phyloP scores from a whole-genome alignment of 306 rosid genomes.

The Oemleria cerasiformis region DNA sequence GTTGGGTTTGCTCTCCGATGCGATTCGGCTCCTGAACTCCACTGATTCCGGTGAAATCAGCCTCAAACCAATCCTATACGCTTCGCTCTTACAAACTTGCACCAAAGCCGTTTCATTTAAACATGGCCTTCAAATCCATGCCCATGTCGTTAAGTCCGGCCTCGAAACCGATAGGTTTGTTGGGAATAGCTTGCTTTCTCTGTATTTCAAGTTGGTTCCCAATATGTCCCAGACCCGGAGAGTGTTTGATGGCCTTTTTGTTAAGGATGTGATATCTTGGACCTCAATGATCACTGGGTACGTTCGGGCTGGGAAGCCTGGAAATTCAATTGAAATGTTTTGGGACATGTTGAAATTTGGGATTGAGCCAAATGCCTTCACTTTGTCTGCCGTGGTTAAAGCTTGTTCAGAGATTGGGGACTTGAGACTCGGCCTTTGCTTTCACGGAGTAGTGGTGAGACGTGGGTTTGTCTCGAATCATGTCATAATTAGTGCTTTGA shows the following conservation, averaged over 20 bases:
- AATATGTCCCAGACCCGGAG: slow-evolving; percentile 42
- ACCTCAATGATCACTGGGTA: slow-evolving; percentile 75
- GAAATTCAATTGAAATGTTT: slow-evolving; percentile 37
- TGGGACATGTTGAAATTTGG: slow-evolving; percentile 46
- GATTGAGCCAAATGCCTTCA: slow-evolving; percentile 63
- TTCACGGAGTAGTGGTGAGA: slow-evolving; percentile 50
- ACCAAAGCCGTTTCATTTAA: slow-evolving; percentile 43
- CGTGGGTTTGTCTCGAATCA: slow-evolving; percentile 52
- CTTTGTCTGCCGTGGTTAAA: slow-evolving; percentile 68
- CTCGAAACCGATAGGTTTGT: slow-evolving; percentile 69
- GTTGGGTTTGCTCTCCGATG: slow-evolving; percentile 41
- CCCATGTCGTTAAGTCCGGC: slow-evolving; percentile 65
- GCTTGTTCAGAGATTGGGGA: slow-evolving; percentile 54
- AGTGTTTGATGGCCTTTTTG: slow-evolving; percentile 49
- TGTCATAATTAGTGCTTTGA: slow-evolving; percentile 52
- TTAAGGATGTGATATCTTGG: slow-evolving; percentile 80
- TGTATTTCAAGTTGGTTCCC: slow-evolving; percentile 61
- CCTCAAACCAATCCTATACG: slow-evolving; percentile 57
- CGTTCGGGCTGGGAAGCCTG: slow-evolving; percentile 42
- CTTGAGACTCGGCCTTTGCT: slow-evolving; percentile 42
- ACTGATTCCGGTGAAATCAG: slow-evolving; percentile 20
- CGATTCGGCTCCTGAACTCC: slow-evolving; percentile 50
- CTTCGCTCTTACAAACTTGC: slow-evolving; percentile 68
- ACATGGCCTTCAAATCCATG: slow-evolving; percentile 59
- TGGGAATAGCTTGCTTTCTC: slow-evolving; percentile 73